Conservation (phyloP, 2,329 filamentous ascomycete species). For the Penicillium fuscoglaucum region DNA sequence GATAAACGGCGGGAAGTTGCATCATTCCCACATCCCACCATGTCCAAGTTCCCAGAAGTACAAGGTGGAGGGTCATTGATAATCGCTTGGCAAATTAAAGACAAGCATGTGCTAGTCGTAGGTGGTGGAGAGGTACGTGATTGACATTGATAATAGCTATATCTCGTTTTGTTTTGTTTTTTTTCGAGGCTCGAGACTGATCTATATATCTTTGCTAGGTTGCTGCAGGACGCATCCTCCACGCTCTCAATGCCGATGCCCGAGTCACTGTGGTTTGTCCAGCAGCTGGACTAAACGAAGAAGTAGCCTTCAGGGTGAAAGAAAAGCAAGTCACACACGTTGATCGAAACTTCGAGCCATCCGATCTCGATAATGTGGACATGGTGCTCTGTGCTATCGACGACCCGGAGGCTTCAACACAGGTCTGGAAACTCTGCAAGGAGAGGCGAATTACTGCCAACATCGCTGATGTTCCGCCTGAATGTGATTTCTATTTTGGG, state of each 20-base stretch:
- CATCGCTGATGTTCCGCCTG: slow-evolving; percentile 92
- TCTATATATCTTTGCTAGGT: slow-evolving; percentile 61
- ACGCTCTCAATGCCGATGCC: slow-evolving; percentile 93
- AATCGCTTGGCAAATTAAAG: slow-evolving; percentile 90
- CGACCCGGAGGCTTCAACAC: slow-evolving; percentile 83
- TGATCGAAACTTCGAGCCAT: slow-evolving; percentile 79
- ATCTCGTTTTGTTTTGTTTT: background rate
- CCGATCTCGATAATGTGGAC: slow-evolving; percentile 76
- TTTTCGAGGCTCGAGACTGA: slow-evolving; percentile 13
- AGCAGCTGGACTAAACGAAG: slow-evolving; percentile 74
- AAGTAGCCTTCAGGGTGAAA: slow-evolving; percentile 79
- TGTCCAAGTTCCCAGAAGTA: slow-evolving; percentile 70
- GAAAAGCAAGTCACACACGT: slow-evolving; percentile 74
- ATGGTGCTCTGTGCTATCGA: slow-evolving; percentile 96
- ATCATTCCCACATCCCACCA: slow-evolving; percentile 30
- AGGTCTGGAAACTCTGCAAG: slow-evolving; percentile 93
- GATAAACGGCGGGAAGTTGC: slow-evolving; percentile 14
- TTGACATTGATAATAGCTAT: slow-evolving; percentile 30
- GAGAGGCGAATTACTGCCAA: slow-evolving; percentile 81
- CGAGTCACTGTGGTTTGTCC: slow-evolving; percentile 84
- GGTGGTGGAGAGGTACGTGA: slow-evolving; percentile 82
- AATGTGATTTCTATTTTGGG: slow-evolving; percentile 99
- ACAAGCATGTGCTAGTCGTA: slow-evolving; percentile 86
- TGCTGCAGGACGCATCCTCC: slow-evolving; percentile 88
- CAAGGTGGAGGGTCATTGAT: slow-evolving; percentile 92